These are phyloP conservation scores for Apiospora arundinis DNA, from an alignment of 2,329 filamentous ascomycete genomes.

Conservation along the genomic window DNA sequence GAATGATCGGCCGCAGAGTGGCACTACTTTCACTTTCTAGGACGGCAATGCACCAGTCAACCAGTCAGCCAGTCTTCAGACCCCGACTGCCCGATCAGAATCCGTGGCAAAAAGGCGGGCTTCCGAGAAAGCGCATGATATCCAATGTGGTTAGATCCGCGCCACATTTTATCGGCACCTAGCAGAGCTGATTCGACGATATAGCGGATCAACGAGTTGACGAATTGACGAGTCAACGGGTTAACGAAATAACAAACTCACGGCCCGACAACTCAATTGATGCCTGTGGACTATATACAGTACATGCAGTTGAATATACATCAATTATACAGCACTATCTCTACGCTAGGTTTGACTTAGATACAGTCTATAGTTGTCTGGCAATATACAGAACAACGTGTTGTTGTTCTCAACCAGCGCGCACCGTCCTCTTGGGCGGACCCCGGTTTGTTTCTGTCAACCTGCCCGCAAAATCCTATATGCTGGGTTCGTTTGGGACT, in stretches of 20 bases:
- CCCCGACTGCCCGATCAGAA: constrained; percentile 16
- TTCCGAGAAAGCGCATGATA: not conserved
- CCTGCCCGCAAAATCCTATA: constrained; percentile 3
- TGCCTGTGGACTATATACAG: too few relatives aligned
- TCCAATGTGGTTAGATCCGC: not conserved
- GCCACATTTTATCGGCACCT: not conserved
- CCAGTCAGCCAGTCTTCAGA: constrained; percentile 2
- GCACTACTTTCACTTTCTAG: not conserved
- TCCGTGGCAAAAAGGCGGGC: constrained; percentile 18
- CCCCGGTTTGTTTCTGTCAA: not conserved
- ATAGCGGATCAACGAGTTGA: not conserved
- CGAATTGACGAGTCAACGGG: not conserved
- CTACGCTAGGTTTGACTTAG: not conserved
- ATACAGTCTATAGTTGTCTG: not conserved
- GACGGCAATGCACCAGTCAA: constrained; percentile 1
- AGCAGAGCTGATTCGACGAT: not conserved
- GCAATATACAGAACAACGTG: not conserved
- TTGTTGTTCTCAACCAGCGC: too few relatives aligned
- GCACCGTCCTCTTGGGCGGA: not conserved
- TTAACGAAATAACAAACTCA: too few relatives aligned
- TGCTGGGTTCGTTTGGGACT: not conserved
- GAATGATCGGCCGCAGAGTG: constrained; percentile 10
- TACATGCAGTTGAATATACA: too few relatives aligned
- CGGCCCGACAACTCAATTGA: too few relatives aligned
- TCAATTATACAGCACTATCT: not conserved